A percentile compares a stretch with the other conserved stretches of the same genome.
Conservation (phyloP, 2,329 filamentous ascomycete species). For the Aspergillus sp. region DNA sequence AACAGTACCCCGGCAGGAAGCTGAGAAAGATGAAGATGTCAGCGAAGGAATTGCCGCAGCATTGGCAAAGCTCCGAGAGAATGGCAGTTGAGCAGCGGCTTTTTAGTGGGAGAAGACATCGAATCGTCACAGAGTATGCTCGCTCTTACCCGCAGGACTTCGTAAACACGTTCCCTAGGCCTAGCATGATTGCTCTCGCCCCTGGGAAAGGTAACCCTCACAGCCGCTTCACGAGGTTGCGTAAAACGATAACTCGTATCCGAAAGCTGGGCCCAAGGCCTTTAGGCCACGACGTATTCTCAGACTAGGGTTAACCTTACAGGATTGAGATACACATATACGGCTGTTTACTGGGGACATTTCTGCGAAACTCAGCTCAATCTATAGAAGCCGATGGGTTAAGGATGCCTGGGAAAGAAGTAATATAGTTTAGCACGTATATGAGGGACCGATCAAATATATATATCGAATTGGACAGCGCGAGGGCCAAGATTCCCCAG, state of each 20-base stretch:
- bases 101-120: background rate
- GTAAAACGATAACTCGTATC: background rate
- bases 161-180: background rate
- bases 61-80: slow-evolving; percentile 53
- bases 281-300: too few species aligned
- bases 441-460: too few species aligned
- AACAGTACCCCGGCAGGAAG: slow-evolving; percentile 13
- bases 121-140: background rate
- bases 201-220: background rate
- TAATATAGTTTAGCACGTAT: too few species aligned
- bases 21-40: slow-evolving; percentile 43
- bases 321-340: too few species aligned
- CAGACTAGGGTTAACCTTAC: too few species aligned
- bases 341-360: too few species aligned
- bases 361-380: too few species aligned
- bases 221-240: too few species aligned
- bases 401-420: too few species aligned
- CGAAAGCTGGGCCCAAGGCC: background rate
- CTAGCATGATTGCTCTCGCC: background rate
- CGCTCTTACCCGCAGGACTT: background rate
- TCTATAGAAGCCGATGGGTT: too few species aligned
- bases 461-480: too few species aligned
- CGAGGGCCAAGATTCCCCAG: background rate
- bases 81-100: slow-evolving; percentile 22
- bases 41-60: slow-evolving; percentile 61